Evolutionary conservation across 306 rosid species (phyloP), one percentile per base, ranked within the genome.

Genomic region (Cajanus cajan): DNA sequence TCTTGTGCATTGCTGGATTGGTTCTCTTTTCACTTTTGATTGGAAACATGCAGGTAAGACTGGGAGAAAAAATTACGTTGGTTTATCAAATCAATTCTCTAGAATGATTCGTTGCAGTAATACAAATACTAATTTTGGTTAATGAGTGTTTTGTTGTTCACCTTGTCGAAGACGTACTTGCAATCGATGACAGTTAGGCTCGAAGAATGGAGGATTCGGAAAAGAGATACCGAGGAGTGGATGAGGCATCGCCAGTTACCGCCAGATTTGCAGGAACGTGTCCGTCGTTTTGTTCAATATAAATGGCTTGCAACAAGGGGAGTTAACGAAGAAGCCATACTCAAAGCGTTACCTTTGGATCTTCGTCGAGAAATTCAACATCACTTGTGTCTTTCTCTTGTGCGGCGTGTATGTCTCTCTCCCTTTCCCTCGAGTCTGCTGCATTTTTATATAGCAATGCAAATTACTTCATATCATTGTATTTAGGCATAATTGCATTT

Each of bases 161-260:
- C 25, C 39, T 21, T 82, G 77, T 79, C 59, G 81, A 81, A 92
- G 97, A 87, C 91, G 47, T 95, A 90, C 78, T 86, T 93, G 87
- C 85, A 85, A 82, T 92, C 97, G 5, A 95, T 92, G 88, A 72
- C 92, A 7, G 85, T 85, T 36, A 91, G 93, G 74, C 83, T 95
- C 15, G 98, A 95, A 82, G 98, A 92, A 78, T 91, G 98, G 96
- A 91, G 98, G 90, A 77, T 95, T 39, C 83, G 88, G 80, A 87
- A 89, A 78, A 88, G 82, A 80, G 99, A 95, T 21, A 93, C 96
- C 0, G 97, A 95, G 82, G 96, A 95, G 80, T 95, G 99, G 98
- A 95, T 91, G 99, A 90, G 97, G 84, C 97, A 88, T 74, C 93
- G 98, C 25, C 98, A 87, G 77, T 85, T 93, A 83, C 98, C 98